A percentile compares a stretch with the other conserved stretches of the same genome.
These are phyloP conservation scores for Volvox carteri DNA, from an alignment of 163 green algal genomes.

Conservation along the genomic window DNA sequence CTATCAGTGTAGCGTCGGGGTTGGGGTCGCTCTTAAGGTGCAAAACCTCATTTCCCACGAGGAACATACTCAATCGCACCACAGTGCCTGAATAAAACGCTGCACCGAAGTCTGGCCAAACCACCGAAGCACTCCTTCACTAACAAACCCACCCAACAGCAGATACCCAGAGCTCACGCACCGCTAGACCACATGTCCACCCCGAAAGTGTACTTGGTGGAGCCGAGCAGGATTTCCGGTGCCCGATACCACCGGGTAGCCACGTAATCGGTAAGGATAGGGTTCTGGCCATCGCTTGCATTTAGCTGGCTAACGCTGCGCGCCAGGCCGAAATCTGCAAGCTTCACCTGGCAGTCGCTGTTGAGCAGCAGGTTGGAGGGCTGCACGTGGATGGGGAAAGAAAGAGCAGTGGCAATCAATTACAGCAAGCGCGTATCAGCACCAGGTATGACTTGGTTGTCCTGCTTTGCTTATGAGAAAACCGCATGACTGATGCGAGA, in stretches of 20 bases:
- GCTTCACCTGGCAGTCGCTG: slow-evolving; percentile 97
- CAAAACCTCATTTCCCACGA: too few relatives aligned
- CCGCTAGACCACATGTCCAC: slow-evolving; percentile 99
- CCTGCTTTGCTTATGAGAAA: too few relatives aligned
- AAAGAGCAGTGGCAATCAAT: background rate
- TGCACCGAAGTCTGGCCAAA: too few relatives aligned
- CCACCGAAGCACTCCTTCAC: too few relatives aligned
- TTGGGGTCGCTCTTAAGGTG: too few relatives aligned
- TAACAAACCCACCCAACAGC: too few relatives aligned
- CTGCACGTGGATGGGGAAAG: slow-evolving; percentile 72
- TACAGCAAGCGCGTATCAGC: background rate
- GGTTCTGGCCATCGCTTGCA: slow-evolving; percentile 66
- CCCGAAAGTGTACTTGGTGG: slow-evolving; percentile 95
- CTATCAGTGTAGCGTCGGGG: too few relatives aligned
- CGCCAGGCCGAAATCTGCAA: slow-evolving; percentile 95
- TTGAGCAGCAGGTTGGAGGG: slow-evolving; percentile 99
- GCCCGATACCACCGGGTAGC: slow-evolving; percentile 95
- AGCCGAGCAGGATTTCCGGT: slow-evolving; percentile 97
- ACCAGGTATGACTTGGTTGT: too few relatives aligned
- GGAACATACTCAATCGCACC: too few relatives aligned
- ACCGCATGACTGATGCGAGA: too few relatives aligned
- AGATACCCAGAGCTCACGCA: too few relatives aligned
- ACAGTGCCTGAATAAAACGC: too few relatives aligned
- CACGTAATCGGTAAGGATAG: slow-evolving; percentile 98
- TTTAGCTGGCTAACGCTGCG: slow-evolving; percentile 77